These are phyloP conservation scores for Trametes punicea DNA, from an alignment of 768 basidiomycete species.

Conservation along the genomic window DNA sequence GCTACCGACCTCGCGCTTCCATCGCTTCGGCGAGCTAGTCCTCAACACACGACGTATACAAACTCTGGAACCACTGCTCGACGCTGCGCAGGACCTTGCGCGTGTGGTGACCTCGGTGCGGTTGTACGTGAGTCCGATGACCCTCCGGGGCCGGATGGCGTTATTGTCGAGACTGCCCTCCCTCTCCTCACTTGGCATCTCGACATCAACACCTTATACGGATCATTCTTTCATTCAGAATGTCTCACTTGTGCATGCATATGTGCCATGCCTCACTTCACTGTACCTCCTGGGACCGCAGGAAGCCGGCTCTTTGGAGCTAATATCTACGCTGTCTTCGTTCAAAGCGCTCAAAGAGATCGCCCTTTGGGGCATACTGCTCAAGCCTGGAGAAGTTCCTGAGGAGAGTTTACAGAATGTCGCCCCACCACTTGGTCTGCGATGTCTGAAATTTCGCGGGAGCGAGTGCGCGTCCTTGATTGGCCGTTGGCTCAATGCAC, in stretches of 20 bases:
- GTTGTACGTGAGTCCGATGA: not conserved
- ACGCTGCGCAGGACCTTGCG: conserved; percentile 5
- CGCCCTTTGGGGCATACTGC: not conserved
- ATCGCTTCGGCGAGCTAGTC: conserved; percentile 7
- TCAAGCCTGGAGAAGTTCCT: not conserved
- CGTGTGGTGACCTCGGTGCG: conserved; percentile 2
- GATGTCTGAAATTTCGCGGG: not conserved
- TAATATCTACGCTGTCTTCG: not conserved
- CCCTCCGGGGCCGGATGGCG: not conserved
- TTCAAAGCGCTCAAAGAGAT: not conserved
- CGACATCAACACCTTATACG: no score
- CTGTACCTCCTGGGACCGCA: no score
- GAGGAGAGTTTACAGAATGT: not conserved
- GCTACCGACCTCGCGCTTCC: conserved; percentile 17
- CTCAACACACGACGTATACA: not conserved
- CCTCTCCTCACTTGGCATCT: no score
- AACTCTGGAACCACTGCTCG: not conserved
- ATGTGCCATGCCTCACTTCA: no score
- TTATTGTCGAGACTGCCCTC: conserved; percentile 5
- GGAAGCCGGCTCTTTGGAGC: not conserved
- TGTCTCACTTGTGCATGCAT: no score
- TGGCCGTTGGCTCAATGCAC: not conserved
- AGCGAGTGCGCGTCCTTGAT: not conserved
- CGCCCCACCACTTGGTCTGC: not conserved
- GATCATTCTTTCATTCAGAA: no score